These are phyloP conservation scores for Arthromyces matolae DNA, from an alignment of 768 basidiomycete genomes.

Conservation along the genomic window DNA sequence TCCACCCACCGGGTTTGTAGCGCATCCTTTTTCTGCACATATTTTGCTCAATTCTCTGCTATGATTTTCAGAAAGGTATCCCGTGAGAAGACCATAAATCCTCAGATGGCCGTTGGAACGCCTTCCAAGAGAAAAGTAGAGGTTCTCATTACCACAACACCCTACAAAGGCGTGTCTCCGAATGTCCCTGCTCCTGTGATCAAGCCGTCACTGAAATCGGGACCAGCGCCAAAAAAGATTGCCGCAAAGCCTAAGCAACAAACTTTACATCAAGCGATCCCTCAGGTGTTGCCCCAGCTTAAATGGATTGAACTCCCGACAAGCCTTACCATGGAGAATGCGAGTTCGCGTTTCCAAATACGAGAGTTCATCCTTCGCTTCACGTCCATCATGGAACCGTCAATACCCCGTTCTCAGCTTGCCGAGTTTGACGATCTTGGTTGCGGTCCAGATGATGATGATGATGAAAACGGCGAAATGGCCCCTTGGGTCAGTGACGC, in stretches of 20 bases:
- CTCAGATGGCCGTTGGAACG: neutral
- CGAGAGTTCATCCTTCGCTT: conserved; percentile 76
- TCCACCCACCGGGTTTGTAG: conserved; percentile 57
- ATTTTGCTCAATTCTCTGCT: neutral
- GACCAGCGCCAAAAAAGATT: neutral
- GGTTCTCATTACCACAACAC: conserved; percentile 7
- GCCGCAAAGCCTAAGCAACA: conserved; percentile 20
- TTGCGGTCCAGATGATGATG: conserved; percentile 32
- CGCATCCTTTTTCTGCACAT: neutral
- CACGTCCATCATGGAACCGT: conserved; percentile 42
- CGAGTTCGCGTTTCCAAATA: conserved; percentile 62
- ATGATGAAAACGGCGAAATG: too few species aligned
- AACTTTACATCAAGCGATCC: conserved; percentile 26
- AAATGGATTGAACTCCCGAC: conserved; percentile 52
- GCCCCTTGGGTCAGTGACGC: conserved; percentile 62
- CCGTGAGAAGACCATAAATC: neutral
- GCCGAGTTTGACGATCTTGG: conserved; percentile 63
- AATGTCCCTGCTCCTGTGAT: neutral
- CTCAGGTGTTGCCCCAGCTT: conserved; percentile 41
- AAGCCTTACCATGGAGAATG: conserved; percentile 40
- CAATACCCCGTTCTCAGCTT: conserved; percentile 41
- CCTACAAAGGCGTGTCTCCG: neutral
- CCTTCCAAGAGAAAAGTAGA: neutral
- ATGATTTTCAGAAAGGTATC: neutral
- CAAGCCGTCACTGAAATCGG: neutral